phyloP scores from a whole-genome alignment of 2,329 filamentous ascomycete genomes.

The Fusarium newnesense region DNA sequence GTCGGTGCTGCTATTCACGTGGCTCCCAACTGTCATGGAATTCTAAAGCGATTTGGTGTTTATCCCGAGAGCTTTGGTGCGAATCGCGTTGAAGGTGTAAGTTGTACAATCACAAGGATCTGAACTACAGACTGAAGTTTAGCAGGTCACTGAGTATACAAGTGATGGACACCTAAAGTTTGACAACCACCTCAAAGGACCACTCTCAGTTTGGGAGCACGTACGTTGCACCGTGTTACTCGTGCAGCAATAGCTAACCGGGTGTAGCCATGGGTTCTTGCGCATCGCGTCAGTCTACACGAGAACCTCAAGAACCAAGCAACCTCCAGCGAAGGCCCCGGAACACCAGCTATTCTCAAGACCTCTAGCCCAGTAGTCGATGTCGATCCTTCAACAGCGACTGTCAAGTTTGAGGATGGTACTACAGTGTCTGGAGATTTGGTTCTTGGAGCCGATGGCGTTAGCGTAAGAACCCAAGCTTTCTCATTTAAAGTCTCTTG shows the following conservation, averaged over 20 bases:
- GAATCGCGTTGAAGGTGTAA: slow-evolving; percentile 48
- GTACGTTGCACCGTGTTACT: background rate
- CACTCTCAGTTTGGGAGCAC: slow-evolving; percentile 57
- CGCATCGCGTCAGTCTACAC: slow-evolving; percentile 63
- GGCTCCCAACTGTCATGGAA: slow-evolving; percentile 68
- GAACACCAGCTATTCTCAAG: slow-evolving; percentile 51
- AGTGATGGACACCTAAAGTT: slow-evolving; percentile 50
- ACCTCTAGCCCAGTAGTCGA: slow-evolving; percentile 55
- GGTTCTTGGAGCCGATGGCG: slow-evolving; percentile 65
- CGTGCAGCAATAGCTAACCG: background rate
- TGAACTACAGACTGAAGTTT: slow-evolving; percentile 19
- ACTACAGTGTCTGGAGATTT: slow-evolving; percentile 57
- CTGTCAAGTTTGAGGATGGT: slow-evolving; percentile 58
- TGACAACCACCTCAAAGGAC: slow-evolving; percentile 48
- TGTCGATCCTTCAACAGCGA: slow-evolving; percentile 54
- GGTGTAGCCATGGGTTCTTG: slow-evolving; percentile 54
- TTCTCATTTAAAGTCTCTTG: too few species aligned
- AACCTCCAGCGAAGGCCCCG: slow-evolving; percentile 48
- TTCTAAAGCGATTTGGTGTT: slow-evolving; percentile 58
- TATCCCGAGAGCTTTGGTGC: slow-evolving; percentile 52
- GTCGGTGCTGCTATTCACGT: slow-evolving; percentile 71
- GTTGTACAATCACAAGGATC: accelerated
- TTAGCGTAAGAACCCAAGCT: slow-evolving; percentile 54
- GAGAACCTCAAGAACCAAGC: slow-evolving; percentile 59
- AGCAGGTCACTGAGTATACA: slow-evolving; percentile 49